Percentiles rank a stretch among this genome's conserved stretches.
Evolutionary conservation across 192 early-diverging fungal species (phyloP).

Genomic region (Coemansia asiatica): DNA sequence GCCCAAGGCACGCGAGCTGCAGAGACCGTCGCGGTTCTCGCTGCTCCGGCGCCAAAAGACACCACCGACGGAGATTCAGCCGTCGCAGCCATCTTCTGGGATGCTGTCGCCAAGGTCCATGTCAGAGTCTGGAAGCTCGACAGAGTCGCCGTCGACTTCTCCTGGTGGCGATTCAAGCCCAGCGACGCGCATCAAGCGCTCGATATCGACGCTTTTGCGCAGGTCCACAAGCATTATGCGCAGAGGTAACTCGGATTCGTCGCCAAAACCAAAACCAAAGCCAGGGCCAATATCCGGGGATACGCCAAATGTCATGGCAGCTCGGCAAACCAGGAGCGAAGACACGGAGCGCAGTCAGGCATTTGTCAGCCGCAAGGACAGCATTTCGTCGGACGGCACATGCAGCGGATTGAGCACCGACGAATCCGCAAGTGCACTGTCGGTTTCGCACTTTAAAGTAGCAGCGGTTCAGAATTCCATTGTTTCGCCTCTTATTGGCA

Average conservation of each 20-base stretch:
- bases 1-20: constrained; percentile 41
- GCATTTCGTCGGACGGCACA: constrained; percentile 6
- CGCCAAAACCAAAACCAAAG: constrained; percentile 7
- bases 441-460: constrained; percentile 34
- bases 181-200: constrained; percentile 38
- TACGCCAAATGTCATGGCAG: too few species aligned
- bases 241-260: constrained; percentile 8
- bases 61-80: background rate
- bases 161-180: constrained; percentile 7
- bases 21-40: constrained; percentile 18
- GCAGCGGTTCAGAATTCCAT: constrained; percentile 12
- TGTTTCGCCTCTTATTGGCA: constrained; percentile 41
- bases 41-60: constrained; percentile 4
- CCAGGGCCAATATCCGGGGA: too few species aligned
- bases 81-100: background rate
- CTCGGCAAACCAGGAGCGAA: constrained; percentile 7
- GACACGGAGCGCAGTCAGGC: constrained; percentile 7
- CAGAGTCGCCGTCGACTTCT: constrained; percentile 15
- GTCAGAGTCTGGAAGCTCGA: constrained; percentile 21
- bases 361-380: background rate
- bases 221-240: constrained; percentile 44
- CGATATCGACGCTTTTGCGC: constrained; percentile 42
- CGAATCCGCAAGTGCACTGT: constrained; percentile 21
- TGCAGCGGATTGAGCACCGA: background rate
- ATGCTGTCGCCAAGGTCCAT: constrained; percentile 21